Evolutionary conservation across 164 flowering plant species (phyloP), one percentile per base, ranked within the genome.

Genomic region (Magnolia kwangsiensis): DNA sequence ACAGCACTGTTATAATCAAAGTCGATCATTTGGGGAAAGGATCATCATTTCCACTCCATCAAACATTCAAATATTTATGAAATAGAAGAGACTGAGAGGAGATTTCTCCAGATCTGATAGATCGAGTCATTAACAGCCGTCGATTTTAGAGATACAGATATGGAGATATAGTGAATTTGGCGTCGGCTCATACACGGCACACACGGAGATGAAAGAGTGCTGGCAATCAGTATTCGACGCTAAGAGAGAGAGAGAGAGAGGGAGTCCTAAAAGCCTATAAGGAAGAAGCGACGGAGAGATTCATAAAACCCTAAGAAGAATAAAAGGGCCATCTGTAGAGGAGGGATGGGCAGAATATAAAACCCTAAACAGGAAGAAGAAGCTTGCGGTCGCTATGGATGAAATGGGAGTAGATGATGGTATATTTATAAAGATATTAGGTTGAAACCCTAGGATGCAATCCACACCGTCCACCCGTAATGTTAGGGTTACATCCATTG

Each of bases 1-100:
- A 70, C 63, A 7, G 70, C 72, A 50, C 4, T 65, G 61, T 69
- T 78, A 50, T 78, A 78, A 78, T 78, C 77, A 75, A 50, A 45
- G 78, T 79, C 81, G 76, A 79, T 75, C 75, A 79, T 71, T 2
- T 75, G 81, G 81, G 81, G 81, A 79, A 79, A 79, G 75, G 65
- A 31, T 78, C 78, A 67, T 72, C 80, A 72, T 45, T 24, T 80
- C 75, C 63, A 49, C 37, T 72, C 21, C 63, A 37, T 37, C 45
- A 37, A 37, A 3, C 45, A 37, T 37, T 37, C 45, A 37, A 4
- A 3, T 37, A 37, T 37, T 0, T 37, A 37, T 55, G 1, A 9
- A 55, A 16, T 55, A 64, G 2, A 64, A 64, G 8, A 8, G 0
- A 64, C 9, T 13, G 3, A 63, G 5, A 45, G 2, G 31, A 0